A percentile compares a stretch with the other conserved stretches of the same genome.
phyloP scores from a whole-genome alignment of 179 eudicot genomes.

The Gypsophila paniculata region DNA sequence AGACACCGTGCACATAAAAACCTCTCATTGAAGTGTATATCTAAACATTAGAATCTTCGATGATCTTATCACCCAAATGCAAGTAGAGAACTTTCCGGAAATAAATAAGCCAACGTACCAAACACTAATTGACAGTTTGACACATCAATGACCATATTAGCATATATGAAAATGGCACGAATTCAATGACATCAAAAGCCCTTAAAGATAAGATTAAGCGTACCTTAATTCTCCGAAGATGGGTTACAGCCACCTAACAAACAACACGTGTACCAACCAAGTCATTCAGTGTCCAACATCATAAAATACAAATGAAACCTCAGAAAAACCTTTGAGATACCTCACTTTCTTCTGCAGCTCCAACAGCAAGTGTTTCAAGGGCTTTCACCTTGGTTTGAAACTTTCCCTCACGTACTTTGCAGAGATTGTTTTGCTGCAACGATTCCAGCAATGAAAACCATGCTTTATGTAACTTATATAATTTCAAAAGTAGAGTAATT shows the following conservation, averaged over 20 bases:
- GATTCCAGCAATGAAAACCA: constrained; percentile 15
- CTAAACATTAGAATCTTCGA: neutral
- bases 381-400: constrained; percentile 64
- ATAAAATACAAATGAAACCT: neutral
- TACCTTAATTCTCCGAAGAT: constrained; percentile 76
- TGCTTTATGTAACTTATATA: neutral
- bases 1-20: neutral
- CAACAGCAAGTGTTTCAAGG: constrained; percentile 79
- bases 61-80: neutral
- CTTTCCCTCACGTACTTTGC: constrained; percentile 72
- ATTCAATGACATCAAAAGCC: constrained; percentile 11
- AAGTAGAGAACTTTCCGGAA: neutral
- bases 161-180: constrained; percentile 10
- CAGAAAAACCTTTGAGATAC: constrained; percentile 34
- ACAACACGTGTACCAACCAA: constrained; percentile 8
- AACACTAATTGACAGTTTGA: neutral
- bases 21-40: neutral
- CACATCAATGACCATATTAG: neutral
- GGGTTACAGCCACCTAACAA: constrained; percentile 57
- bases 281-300: constrained; percentile 8
- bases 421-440: constrained; percentile 66
- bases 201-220: constrained; percentile 17
- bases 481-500: constrained; percentile 16
- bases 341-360: constrained; percentile 80
- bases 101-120: neutral